Conservation (phyloP, 2,329 filamentous ascomycete species). For the Diaporthe sp. region DNA sequence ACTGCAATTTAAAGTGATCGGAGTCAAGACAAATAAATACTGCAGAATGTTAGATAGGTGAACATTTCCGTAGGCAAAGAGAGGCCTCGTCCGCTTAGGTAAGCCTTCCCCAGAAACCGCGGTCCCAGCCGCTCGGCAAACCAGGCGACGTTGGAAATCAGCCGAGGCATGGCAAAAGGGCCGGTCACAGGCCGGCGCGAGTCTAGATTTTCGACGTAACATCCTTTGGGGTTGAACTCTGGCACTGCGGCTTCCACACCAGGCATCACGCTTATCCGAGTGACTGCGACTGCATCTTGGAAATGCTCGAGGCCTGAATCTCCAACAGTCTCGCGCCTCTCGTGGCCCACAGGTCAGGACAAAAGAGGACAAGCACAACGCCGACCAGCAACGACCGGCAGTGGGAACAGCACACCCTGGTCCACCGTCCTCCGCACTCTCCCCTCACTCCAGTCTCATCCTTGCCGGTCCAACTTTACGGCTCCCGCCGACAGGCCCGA, state of each 20-base stretch:
- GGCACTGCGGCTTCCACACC: slow-evolving; percentile 5
- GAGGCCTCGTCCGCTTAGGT: not conserved
- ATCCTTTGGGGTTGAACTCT: not conserved
- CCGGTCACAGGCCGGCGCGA: slow-evolving; percentile 33
- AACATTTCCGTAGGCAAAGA: not conserved
- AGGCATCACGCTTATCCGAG: not conserved
- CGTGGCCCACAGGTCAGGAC: slow-evolving; percentile 29
- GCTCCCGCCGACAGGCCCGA: slow-evolving; percentile 15
- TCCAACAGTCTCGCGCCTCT: not conserved
- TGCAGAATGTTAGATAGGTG: not conserved
- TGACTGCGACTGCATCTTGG: not conserved
- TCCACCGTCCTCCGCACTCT: slow-evolving; percentile 21
- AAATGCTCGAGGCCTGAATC: slow-evolving; percentile 13
- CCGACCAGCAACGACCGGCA: slow-evolving; percentile 7
- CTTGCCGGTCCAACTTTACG: slow-evolving; percentile 1
- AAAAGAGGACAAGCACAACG: slow-evolving; percentile 7
- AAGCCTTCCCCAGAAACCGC: not conserved
- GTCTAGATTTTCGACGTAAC: slow-evolving; percentile 13
- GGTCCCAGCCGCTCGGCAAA: slow-evolving; percentile 18
- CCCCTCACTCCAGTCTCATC: slow-evolving; percentile 21
- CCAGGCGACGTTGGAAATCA: slow-evolving; percentile 11
- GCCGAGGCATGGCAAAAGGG: slow-evolving; percentile 31
- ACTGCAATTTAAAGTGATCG: not conserved
- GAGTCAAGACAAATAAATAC: not conserved
- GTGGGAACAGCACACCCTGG: slow-evolving; percentile 21